Evolutionary conservation across 805 yeast species (phyloP).

Genomic region (Ogataea nitratoaversa): DNA sequence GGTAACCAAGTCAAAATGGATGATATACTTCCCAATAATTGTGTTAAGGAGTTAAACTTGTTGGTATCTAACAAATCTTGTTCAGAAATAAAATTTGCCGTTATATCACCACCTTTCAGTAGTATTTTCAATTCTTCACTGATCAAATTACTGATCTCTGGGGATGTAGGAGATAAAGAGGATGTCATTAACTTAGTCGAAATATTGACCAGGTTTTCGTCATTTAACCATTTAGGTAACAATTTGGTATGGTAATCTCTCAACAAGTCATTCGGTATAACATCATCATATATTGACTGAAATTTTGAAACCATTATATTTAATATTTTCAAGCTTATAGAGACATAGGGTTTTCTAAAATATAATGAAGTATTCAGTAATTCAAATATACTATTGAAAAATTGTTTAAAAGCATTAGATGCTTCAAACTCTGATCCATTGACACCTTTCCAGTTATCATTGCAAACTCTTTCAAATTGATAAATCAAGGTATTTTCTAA

Average conservation of each 20-base stretch:
- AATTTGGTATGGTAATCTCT: constrained; percentile 9
- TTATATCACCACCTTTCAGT: constrained; percentile 24
- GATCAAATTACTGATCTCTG: constrained; percentile 11
- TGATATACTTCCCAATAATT: constrained; percentile 48
- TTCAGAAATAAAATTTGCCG: constrained; percentile 28
- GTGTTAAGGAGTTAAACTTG: constrained; percentile 46
- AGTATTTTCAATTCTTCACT: constrained; percentile 18
- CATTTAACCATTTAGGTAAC: constrained; percentile 32
- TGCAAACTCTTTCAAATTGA: constrained; percentile 47
- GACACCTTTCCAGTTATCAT: constrained; percentile 28
- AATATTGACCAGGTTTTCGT: constrained; percentile 26
- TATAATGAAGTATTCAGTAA: constrained; percentile 56
- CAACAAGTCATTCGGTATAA: constrained; percentile 17
- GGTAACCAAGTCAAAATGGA: constrained; percentile 65
- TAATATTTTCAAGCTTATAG: constrained; percentile 37
- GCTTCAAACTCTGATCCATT: constrained; percentile 38
- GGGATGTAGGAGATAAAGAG: not conserved
- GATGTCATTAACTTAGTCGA: constrained; percentile 30
- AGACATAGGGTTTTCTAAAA: constrained; percentile 54
- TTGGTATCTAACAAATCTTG: constrained; percentile 52
- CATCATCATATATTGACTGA: constrained; percentile 27
- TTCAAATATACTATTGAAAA: constrained; percentile 45
- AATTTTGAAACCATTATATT: constrained; percentile 36
- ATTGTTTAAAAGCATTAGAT: constrained; percentile 38
- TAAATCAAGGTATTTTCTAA: constrained; percentile 51